A percentile compares a stretch with the other conserved stretches of the same genome.
These are phyloP conservation scores for Colletotrichum tamarilloi DNA, from an alignment of 2,329 filamentous ascomycete species.

Conservation along the genomic window DNA sequence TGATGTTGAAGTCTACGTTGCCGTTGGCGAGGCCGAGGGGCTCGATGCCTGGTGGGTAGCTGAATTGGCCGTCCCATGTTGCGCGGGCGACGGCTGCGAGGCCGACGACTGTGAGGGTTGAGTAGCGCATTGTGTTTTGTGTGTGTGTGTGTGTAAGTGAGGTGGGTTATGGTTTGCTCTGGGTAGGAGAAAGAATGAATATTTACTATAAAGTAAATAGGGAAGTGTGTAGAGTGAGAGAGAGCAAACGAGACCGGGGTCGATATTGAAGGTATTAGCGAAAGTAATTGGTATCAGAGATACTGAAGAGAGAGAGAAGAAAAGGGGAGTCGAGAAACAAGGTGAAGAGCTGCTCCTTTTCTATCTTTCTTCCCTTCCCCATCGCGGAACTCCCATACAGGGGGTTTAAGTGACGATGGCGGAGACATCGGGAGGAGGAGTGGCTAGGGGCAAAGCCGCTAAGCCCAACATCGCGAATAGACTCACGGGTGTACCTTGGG, in stretches of 20 bases:
- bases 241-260: slow-evolving; percentile 1
- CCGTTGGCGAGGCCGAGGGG: slow-evolving; percentile 19
- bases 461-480: slow-evolving; percentile 13
- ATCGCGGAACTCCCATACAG: neutral
- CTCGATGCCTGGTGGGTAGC: slow-evolving; percentile 39
- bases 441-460: neutral
- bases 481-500: slow-evolving; percentile 18
- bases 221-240: slow-evolving; percentile 7
- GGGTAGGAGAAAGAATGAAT: slow-evolving; percentile 2
- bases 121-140: slow-evolving; percentile 36
- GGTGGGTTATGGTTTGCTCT: neutral
- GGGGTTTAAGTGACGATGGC: neutral
- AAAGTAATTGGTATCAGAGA: slow-evolving; percentile 40
- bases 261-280: slow-evolving; percentile 36
- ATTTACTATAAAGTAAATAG: neutral
- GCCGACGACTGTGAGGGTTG: slow-evolving; percentile 34
- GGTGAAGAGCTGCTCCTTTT: slow-evolving; percentile 31
- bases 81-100: slow-evolving; percentile 34
- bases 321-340: neutral
- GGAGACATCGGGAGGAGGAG: neutral
- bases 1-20: slow-evolving; percentile 27
- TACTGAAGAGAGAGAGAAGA: slow-evolving; percentile 34
- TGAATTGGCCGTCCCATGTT: slow-evolving; percentile 36
- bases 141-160: neutral
- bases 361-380: slow-evolving; percentile 8